phyloP scores from a whole-genome alignment of 202 grass and related monocot genomes.

The Zoysia matrella region DNA sequence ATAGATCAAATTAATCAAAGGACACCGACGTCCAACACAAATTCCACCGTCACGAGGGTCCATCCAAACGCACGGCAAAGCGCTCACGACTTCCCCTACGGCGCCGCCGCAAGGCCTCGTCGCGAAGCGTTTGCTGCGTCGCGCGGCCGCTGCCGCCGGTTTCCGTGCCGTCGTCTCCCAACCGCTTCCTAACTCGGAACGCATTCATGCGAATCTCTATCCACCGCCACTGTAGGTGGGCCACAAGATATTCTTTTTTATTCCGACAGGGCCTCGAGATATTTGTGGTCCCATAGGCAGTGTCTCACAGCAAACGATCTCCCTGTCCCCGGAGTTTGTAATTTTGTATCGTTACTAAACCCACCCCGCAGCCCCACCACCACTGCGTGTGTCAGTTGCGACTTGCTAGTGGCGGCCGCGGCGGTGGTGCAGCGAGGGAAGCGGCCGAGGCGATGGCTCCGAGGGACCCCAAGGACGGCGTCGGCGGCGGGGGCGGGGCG shows the following conservation, averaged over 20 bases:
- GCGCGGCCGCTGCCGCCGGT: not conserved
- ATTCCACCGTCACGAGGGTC: not conserved
- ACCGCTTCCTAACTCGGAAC: conserved; percentile 8
- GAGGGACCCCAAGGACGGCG: conserved; percentile 27
- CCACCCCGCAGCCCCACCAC: not conserved
- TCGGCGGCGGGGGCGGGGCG: not conserved
- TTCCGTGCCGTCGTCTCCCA: not conserved
- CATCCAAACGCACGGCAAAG: conserved; percentile 9
- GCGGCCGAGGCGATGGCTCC: conserved; percentile 39
- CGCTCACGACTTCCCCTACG: not conserved
- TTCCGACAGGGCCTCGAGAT: not conserved
- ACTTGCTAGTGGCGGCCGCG: conserved; percentile 6
- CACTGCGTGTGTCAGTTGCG: conserved; percentile 5
- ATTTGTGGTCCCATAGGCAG: not conserved
- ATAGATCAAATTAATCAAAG: not conserved
- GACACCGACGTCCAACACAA: not conserved
- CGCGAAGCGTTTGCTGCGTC: conserved; percentile 11
- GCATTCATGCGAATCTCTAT: not conserved
- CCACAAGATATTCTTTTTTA: not conserved
- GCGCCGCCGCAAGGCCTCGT: not conserved
- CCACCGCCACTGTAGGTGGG: conserved; percentile 17
- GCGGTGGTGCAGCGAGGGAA: not conserved
- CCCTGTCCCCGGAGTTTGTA: not conserved
- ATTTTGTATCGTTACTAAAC: not conserved
- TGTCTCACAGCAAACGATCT: not conserved